Base-by-base conservation (phyloP, 441 rosid genomes). In the Aleurites moluccanus region DNA sequence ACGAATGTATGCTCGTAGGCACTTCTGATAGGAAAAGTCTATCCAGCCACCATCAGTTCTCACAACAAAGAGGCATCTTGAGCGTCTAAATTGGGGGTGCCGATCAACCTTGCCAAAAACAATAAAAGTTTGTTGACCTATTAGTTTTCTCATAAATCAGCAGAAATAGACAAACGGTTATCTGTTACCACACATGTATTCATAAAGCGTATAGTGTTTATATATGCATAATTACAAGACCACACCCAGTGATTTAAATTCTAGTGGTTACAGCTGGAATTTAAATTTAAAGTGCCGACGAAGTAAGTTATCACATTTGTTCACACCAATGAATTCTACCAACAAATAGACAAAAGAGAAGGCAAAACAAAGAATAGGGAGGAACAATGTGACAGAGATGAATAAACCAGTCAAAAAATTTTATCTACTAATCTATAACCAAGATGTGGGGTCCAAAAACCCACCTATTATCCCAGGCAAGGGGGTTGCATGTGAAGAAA, bases 21-120 rank as follows among this genome's bases (percentile, higher is more conserved):
- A 90, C 75, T 93, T 93, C 79, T 87, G 94, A 81, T 91, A 93
- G 2, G 97, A 93, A 82, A 93, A 91, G 82, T 91, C 97, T 74
- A 93, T 90, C 90, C 94, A 93, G 67, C 84, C 88, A 81, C 94
- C 98, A 78, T 90, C 97, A 3, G 88, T 88, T 82, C 96, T 89
- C 70, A 90, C 92, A 30, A 90, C 94, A 81, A 88, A 93, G 67
- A 91, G 85, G 76, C 97, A 90, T 80, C 97, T 90, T 69, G 94
- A 88, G 18, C 75, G 79, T 80, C 89, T 87, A 72, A 89, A 91
- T 25, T 85, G 92, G 35, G 95, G 94, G 83, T 93, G 97, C 49
- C 92, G 82, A 85, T 91, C 97, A 81, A 93, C 96, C 98, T 89
- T 75, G 38, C 73, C 56, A 52, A 1, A 52, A 77, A 60, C 11